Conservation (phyloP, 2,329 filamentous ascomycete species). For the Botrytis fragariae region DNA sequence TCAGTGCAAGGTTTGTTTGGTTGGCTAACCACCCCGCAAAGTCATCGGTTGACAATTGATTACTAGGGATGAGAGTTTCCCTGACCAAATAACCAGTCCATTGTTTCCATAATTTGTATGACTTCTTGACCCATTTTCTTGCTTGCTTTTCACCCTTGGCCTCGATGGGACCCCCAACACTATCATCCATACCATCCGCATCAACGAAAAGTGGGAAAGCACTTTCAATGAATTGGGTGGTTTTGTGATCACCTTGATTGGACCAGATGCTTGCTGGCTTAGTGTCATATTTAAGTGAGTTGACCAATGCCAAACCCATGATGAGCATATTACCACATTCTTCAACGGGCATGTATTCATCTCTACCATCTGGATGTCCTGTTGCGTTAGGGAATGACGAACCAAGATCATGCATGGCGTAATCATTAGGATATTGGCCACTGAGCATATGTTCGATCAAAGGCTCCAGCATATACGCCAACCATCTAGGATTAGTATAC, state of each 20-base stretch:
- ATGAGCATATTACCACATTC: conserved; percentile 68
- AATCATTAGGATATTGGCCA: conserved; percentile 82
- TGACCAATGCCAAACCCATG: conserved; percentile 72
- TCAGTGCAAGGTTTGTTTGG: conserved; percentile 70
- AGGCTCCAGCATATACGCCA: conserved; percentile 76
- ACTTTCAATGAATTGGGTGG: conserved; percentile 31
- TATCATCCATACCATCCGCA: conserved; percentile 57
- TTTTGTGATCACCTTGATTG: conserved; percentile 38
- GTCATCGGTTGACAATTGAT: conserved; percentile 68
- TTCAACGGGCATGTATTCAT: conserved; percentile 66
- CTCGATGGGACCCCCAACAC: conserved; percentile 53
- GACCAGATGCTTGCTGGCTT: conserved; percentile 60
- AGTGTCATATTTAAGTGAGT: conserved; percentile 65
- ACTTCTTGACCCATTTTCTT: conserved; percentile 59
- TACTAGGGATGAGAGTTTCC: conserved; percentile 60
- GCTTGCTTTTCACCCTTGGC: conserved; percentile 55
- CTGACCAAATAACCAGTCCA: conserved; percentile 68
- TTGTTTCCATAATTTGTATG: conserved; percentile 64
- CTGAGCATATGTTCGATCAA: conserved; percentile 78
- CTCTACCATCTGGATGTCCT: conserved; percentile 62
- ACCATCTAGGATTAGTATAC: conserved; percentile 79
- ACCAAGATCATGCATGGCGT: conserved; percentile 76
- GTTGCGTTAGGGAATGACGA: conserved; percentile 73
- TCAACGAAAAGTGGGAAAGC: conserved; percentile 41
- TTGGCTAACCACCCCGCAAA: conserved; percentile 68